These are phyloP conservation scores for Yamadazyma philogaea DNA, from an alignment of 805 yeast species.

Conservation along the genomic window DNA sequence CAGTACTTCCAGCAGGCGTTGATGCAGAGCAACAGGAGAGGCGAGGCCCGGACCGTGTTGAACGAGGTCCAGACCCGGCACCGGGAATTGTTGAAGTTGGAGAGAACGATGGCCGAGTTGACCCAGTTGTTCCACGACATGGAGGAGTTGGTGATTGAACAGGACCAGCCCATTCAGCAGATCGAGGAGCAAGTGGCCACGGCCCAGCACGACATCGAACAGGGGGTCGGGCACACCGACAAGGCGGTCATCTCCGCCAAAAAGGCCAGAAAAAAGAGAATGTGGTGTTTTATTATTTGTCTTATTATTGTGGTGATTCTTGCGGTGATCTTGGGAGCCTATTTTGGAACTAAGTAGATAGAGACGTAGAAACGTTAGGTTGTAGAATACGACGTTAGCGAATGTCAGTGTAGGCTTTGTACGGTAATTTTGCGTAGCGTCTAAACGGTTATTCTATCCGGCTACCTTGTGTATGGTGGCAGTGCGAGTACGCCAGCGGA, in stretches of 20 bases:
- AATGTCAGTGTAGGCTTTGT: too few relatives aligned
- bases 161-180: constrained; percentile 81
- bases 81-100: constrained; percentile 90
- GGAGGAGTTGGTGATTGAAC: constrained; percentile 95
- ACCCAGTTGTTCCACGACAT: constrained; percentile 92
- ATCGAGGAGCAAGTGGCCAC: constrained; percentile 74
- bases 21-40: constrained; percentile 80
- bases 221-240: constrained; percentile 90
- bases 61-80: constrained; percentile 96
- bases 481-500: too few relatives aligned
- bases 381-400: too few relatives aligned
- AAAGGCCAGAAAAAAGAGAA: constrained; percentile 86
- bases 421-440: too few relatives aligned
- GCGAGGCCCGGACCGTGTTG: constrained; percentile 92
- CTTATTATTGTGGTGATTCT: constrained; percentile 58
- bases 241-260: constrained; percentile 86
- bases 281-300: constrained; percentile 74
- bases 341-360: constrained; percentile 35
- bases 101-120: constrained; percentile 92
- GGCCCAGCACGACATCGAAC: constrained; percentile 89
- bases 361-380: too few relatives aligned
- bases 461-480: too few relatives aligned
- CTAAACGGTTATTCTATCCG: too few relatives aligned
- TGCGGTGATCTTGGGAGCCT: constrained; percentile 67
- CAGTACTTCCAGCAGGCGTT: constrained; percentile 95